A percentile compares a stretch with the other conserved stretches of the same genome.
phyloP scores from a whole-genome alignment of 1,284 basidiomycete species.

The Moesziomyces antarcticus region DNA sequence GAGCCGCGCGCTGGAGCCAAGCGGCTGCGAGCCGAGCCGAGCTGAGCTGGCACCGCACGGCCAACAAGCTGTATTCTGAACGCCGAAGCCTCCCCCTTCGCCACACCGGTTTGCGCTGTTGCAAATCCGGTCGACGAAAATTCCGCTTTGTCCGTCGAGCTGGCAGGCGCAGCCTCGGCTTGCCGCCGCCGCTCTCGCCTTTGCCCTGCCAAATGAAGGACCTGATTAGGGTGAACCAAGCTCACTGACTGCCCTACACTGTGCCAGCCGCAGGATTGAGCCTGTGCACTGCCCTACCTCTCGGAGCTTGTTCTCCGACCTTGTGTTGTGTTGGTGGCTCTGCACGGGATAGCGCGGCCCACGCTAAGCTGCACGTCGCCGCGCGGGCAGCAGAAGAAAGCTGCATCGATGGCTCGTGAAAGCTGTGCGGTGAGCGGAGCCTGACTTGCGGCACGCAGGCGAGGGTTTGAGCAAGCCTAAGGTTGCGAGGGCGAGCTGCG shows the following conservation, averaged over 20 bases:
- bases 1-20: background rate
- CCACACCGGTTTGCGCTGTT: background rate
- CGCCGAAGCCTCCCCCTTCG: background rate
- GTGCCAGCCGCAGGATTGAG: too few species aligned
- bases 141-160: background rate
- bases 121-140: background rate
- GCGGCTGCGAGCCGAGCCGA: background rate
- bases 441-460: conserved; percentile 22
- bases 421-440: conserved; percentile 6
- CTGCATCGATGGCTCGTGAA: conserved; percentile 19
- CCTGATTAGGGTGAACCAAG: too few species aligned
- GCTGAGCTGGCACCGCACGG: background rate
- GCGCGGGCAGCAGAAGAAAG: background rate
- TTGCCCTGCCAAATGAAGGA: too few species aligned
- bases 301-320: too few species aligned
- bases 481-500: background rate
- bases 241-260: too few species aligned
- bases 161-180: too few species aligned
- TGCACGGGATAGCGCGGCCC: conserved; percentile 1
- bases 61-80: background rate
- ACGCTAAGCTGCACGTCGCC: background rate
- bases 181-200: too few species aligned
- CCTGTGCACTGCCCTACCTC: too few species aligned
- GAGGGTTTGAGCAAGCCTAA: background rate
- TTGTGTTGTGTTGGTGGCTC: too few species aligned